Evolutionary conservation across 2,329 filamentous ascomycete species (phyloP), one percentile per base, ranked within the genome.

Genomic region (Neopestalotiopsis sp.): DNA sequence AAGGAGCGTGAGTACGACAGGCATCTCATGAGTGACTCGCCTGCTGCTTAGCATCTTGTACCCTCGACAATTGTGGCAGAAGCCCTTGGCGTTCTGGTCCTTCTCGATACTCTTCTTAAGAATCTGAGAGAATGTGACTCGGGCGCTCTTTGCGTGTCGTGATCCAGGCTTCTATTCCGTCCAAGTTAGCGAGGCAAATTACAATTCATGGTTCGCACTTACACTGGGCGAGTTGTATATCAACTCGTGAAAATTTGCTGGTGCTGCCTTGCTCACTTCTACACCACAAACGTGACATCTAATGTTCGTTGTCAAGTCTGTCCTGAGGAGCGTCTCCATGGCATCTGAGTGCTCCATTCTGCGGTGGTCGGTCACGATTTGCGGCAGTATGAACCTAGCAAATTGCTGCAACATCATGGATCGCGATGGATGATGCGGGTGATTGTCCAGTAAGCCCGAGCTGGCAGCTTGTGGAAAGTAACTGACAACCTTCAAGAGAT

Each of bases 41-140:
- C 93, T 88, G 24, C 94, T 97, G 12, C 91, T 89, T 66, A 98
- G 89, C 66, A 92, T 92, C 79, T 97, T 94, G 78, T 99, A 98
- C 30, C 94, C 89, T 73, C 94, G 92, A 78, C 97, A 99, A 76
- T 92, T 90, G 72, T 92, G 92, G 78, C 96, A 99, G 95, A 95
- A 99, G 6, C 96, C 96, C 75, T 95, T 90, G 59, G 93, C 94
- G 61, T 93, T 94, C 12, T 93, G 92, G 78, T 98, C 94, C 66
- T 94, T 88, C 80, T 98, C 95, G 38, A 99, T 91, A 72, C 94
- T 97, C 66, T 90, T 90, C 79, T 98, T 97, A n/a, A 99, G 84
- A 61, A 98, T 90, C 76, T 96, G 93, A 0, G 94, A 97, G 78
- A 99, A 99, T 65, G 87, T 93, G 84, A 87, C 78, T 84, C 88